Evolutionary conservation across 2,329 filamentous ascomycete species (phyloP).

Genomic region (Alternaria burnsii): DNA sequence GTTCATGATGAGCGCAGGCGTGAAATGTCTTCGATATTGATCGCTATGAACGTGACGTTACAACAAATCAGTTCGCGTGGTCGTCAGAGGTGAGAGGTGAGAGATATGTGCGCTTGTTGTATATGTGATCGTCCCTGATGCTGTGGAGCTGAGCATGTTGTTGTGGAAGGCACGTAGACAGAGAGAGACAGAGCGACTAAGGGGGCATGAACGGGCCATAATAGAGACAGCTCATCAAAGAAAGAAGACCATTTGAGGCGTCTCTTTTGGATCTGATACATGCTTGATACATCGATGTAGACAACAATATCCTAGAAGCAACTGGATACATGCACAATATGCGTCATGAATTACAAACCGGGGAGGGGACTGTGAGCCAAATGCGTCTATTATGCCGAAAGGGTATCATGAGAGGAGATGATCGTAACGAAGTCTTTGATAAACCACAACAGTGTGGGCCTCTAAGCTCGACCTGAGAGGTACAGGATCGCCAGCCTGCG

Average conservation of each 20-base stretch:
- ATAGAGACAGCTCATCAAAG: not conserved
- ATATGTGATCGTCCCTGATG: not conserved
- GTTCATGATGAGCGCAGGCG: not conserved
- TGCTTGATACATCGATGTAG: not conserved
- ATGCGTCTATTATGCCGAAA: constrained; percentile 5
- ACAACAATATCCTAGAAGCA: not conserved
- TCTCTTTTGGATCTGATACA: not conserved
- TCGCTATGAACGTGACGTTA: not conserved
- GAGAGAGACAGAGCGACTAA: not conserved
- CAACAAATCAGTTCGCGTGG: not conserved
- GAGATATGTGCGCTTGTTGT: not conserved
- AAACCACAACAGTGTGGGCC: too few relatives aligned
- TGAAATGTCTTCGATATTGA: not conserved
- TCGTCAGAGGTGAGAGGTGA: not conserved
- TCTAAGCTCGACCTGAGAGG: not conserved
- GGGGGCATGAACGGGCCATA: not conserved
- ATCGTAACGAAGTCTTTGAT: not conserved
- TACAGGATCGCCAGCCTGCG: not conserved
- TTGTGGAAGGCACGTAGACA: not conserved
- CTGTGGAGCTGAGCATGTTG: not conserved
- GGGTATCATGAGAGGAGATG: constrained; percentile 50
- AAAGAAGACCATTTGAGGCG: not conserved
- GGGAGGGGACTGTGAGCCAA: not conserved
- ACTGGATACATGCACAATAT: not conserved
- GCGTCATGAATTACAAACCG: not conserved